phyloP scores from a whole-genome alignment of 2,329 filamentous ascomycete genomes.

The Incumbomyces lentus region DNA sequence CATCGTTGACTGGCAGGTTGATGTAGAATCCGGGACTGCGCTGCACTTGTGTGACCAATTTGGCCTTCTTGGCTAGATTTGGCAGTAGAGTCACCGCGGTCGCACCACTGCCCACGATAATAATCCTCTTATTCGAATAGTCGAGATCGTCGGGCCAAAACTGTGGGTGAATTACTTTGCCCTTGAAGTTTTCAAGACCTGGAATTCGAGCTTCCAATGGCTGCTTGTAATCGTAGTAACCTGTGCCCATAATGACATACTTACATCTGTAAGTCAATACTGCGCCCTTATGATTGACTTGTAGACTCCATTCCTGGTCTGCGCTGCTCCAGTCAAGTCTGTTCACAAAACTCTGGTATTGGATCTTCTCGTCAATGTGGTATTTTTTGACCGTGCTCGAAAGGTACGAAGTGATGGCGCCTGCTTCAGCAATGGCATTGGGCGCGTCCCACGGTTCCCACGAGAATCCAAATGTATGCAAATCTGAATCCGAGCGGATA shows the following conservation, averaged over 20 bases:
- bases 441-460: constrained; percentile 58
- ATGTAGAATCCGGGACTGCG: constrained; percentile 64
- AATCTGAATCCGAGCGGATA: constrained; percentile 54
- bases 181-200: constrained; percentile 55
- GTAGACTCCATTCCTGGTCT: constrained; percentile 41
- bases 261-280: constrained; percentile 29
- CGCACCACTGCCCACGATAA: constrained; percentile 67
- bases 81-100: constrained; percentile 72
- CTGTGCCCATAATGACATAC: constrained; percentile 51
- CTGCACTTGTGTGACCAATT: constrained; percentile 67
- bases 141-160: constrained; percentile 65
- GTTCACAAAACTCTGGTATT: constrained; percentile 40
- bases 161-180: constrained; percentile 57
- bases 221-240: constrained; percentile 64
- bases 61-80: constrained; percentile 53
- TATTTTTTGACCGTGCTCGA: constrained; percentile 39
- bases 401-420: constrained; percentile 47
- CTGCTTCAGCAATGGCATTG: constrained; percentile 42
- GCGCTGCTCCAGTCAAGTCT: constrained; percentile 46
- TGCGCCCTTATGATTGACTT: constrained; percentile 19
- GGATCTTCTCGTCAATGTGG: constrained; percentile 48
- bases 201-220: constrained; percentile 54
- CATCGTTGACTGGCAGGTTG: constrained; percentile 12
- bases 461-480: constrained; percentile 54
- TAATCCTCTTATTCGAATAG: constrained; percentile 55